These are phyloP conservation scores for Capsella rubella DNA, from an alignment of 441 rosid species.

Conservation along the genomic window DNA sequence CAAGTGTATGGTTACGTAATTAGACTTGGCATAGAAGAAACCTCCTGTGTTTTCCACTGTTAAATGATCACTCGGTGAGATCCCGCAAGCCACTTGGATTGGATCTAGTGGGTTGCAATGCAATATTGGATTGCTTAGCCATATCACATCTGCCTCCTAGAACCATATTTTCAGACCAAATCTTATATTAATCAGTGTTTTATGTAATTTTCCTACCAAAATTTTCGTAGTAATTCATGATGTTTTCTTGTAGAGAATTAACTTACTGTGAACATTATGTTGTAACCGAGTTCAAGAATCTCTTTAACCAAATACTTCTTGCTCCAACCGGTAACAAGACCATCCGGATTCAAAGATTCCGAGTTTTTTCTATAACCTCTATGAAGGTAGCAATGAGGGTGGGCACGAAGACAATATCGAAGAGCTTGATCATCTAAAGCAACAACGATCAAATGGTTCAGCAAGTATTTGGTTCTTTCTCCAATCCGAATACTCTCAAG, in stretches of 20 bases:
- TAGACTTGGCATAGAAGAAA: slow-evolving; percentile 44
- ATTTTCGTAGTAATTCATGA: too few relatives aligned
- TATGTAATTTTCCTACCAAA: too few relatives aligned
- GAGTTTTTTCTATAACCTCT: background rate
- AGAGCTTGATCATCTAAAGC: slow-evolving; percentile 50
- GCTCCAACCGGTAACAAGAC: slow-evolving; percentile 37
- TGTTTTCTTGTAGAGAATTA: background rate
- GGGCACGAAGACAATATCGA: slow-evolving; percentile 45
- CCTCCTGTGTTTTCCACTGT: slow-evolving; percentile 44
- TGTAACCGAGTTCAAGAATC: slow-evolving; percentile 52
- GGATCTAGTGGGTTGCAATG: background rate
- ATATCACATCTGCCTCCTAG: slow-evolving; percentile 60
- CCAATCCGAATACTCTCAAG: slow-evolving; percentile 56
- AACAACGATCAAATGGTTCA: slow-evolving; percentile 57
- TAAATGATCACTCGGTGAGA: slow-evolving; percentile 22
- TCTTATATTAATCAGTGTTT: background rate
- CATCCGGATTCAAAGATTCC: slow-evolving; percentile 20
- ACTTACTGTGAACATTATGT: slow-evolving; percentile 52
- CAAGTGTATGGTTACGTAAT: slow-evolving; percentile 31
- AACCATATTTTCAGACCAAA: slow-evolving; percentile 8
- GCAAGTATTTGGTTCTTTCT: slow-evolving; percentile 39
- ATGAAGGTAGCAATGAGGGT: slow-evolving; percentile 50
- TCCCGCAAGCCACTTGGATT: slow-evolving; percentile 48
- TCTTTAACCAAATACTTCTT: slow-evolving; percentile 31
- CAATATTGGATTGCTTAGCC: slow-evolving; percentile 51